phyloP scores from a whole-genome alignment of 73 alveolate genomes.

The Paramecium sonneborni region DNA sequence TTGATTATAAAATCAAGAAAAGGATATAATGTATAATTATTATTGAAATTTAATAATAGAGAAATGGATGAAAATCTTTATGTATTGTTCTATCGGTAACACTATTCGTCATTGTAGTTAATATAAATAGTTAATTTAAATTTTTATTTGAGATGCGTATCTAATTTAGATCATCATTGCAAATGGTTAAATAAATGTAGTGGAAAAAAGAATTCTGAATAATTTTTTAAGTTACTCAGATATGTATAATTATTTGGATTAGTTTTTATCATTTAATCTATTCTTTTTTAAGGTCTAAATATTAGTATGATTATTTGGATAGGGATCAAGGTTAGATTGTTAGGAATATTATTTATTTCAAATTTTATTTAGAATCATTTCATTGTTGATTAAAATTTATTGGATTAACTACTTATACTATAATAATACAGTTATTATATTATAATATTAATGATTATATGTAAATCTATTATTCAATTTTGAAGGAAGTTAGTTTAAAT shows the following conservation, averaged over 20 bases:
- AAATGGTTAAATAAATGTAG: constrained; percentile 67
- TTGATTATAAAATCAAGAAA: neutral
- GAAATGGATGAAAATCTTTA: neutral
- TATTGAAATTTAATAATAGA: neutral
- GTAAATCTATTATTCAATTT: too few relatives aligned
- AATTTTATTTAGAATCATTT: neutral
- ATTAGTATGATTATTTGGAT: constrained; percentile 30
- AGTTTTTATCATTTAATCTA: neutral
- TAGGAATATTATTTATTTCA: neutral
- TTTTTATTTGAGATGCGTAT: constrained; percentile 34
- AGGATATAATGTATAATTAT: neutral
- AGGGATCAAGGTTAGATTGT: neutral
- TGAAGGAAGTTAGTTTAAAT: too few relatives aligned
- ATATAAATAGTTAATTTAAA: constrained; percentile 15
- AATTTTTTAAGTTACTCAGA: neutral
- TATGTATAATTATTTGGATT: neutral
- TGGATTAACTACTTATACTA: neutral
- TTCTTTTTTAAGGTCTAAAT: neutral
- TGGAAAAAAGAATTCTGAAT: constrained; percentile 47
- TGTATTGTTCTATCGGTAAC: neutral
- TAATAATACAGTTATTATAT: too few relatives aligned
- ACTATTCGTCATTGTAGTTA: constrained; percentile 27
- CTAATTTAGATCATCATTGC: constrained; percentile 62
- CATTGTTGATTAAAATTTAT: neutral
- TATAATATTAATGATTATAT: too few relatives aligned